Evolutionary conservation across 495 filamentous ascomycete genomes (phyloP).

Genomic region (Cairneyella variabilis): DNA sequence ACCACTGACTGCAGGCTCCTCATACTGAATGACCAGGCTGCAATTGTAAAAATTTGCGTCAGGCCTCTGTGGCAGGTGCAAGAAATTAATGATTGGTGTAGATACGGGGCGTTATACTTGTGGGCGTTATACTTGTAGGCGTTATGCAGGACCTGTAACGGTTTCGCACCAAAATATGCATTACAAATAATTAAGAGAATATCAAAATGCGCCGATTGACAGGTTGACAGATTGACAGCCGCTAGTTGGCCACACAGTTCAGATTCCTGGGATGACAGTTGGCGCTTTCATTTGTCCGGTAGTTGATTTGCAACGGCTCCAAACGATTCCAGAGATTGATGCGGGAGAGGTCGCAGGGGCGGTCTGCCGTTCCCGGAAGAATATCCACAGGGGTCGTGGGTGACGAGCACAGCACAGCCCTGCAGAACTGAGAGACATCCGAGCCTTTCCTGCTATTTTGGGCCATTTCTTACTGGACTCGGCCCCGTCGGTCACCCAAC

Average conservation of each 20-base stretch:
- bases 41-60: neutral
- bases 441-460: neutral
- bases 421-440: neutral
- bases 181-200: too few relatives aligned
- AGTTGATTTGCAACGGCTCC: slow-evolving; percentile 18
- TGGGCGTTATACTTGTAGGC: too few relatives aligned
- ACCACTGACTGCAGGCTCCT: slow-evolving; percentile 9
- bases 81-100: slow-evolving; percentile 15
- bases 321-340: slow-evolving; percentile 1
- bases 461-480: neutral
- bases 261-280: neutral
- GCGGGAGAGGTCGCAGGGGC: neutral
- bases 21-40: slow-evolving; percentile 3
- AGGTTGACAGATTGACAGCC: neutral
- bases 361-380: neutral
- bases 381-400: neutral
- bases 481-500: too few relatives aligned
- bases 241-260: neutral
- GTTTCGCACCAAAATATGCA: neutral
- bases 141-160: slow-evolving; percentile 2
- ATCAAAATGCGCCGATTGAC: neutral
- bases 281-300: slow-evolving; percentile 22
- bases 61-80: neutral
- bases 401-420: neutral
- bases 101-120: too few relatives aligned